Conservation (phyloP, 176 grass and related monocot species). For the Carex cristatella region DNA sequence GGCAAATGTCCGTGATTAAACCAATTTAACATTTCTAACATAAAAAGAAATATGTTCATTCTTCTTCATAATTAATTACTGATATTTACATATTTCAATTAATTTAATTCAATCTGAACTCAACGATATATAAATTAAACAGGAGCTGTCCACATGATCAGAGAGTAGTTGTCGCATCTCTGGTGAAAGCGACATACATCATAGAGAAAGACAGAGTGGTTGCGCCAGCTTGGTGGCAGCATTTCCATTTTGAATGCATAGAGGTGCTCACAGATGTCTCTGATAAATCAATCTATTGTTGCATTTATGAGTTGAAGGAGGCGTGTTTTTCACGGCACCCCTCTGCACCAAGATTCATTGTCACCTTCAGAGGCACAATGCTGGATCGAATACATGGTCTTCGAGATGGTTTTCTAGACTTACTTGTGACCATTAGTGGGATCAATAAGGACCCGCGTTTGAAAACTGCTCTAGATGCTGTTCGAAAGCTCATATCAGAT, state of each 20-base stretch:
- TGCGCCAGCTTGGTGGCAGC: not conserved
- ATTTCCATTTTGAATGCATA: not conserved
- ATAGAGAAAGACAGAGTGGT: slow-evolving; percentile 1
- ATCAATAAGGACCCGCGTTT: not conserved
- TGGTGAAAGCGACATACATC: not conserved
- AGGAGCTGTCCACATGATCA: slow-evolving; percentile 13
- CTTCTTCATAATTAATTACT: not conserved
- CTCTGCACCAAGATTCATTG: not conserved
- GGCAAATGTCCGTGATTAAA: not conserved
- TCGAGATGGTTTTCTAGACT: slow-evolving; percentile 4
- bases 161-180: not conserved
- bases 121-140: not conserved
- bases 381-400: not conserved
- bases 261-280: not conserved
- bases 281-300: not conserved
- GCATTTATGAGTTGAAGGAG: not conserved
- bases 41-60: not conserved
- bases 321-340: not conserved
- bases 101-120: not conserved
- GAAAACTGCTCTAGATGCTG: not conserved
- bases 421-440: not conserved
- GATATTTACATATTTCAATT: not conserved
- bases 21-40: not conserved
- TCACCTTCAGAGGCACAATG: slow-evolving; percentile 10
- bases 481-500: not conserved